phyloP scores from a whole-genome alignment of 495 filamentous ascomycete species.

The Daldinia decipiens region DNA sequence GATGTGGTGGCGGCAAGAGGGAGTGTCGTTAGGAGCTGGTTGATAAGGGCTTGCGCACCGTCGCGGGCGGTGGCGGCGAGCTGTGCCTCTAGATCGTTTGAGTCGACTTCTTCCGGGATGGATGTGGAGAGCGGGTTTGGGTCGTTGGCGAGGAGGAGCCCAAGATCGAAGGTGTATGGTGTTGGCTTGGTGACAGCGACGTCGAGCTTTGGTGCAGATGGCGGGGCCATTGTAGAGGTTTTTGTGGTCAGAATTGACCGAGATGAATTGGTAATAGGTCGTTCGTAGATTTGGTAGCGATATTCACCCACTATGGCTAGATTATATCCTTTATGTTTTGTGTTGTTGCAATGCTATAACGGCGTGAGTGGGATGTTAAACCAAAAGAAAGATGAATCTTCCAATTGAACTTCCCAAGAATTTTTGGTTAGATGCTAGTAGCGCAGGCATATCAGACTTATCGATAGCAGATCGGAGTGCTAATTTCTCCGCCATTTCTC shows the following conservation, averaged over 20 bases:
- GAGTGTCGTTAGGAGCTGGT: slow-evolving; percentile 84
- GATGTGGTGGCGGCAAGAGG: slow-evolving; percentile 71
- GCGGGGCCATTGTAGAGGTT: slow-evolving; percentile 48
- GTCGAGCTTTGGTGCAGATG: slow-evolving; percentile 54
- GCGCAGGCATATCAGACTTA: slow-evolving; percentile 14
- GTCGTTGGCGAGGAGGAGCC: slow-evolving; percentile 82
- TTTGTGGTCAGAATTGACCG: slow-evolving; percentile 16
- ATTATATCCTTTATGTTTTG: neutral
- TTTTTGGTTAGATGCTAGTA: slow-evolving; percentile 42
- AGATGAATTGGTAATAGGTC: neutral
- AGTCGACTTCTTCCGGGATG: slow-evolving; percentile 32
- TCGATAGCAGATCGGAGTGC: slow-evolving; percentile 34
- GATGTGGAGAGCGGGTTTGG: slow-evolving; percentile 76
- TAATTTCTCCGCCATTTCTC: slow-evolving; percentile 35
- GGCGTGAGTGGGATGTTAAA: neutral
- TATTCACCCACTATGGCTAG: neutral
- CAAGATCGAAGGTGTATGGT: slow-evolving; percentile 92
- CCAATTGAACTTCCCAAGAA: slow-evolving; percentile 31
- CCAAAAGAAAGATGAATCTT: slow-evolving; percentile 28
- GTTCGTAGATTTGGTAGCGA: neutral
- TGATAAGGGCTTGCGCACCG: slow-evolving; percentile 87
- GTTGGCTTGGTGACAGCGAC: slow-evolving; percentile 82
- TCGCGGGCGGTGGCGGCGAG: slow-evolving; percentile 80
- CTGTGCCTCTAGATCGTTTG: slow-evolving; percentile 61
- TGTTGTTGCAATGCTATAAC: neutral